phyloP scores from a whole-genome alignment of 805 yeast species.

The Starmerella sirachaensis region DNA sequence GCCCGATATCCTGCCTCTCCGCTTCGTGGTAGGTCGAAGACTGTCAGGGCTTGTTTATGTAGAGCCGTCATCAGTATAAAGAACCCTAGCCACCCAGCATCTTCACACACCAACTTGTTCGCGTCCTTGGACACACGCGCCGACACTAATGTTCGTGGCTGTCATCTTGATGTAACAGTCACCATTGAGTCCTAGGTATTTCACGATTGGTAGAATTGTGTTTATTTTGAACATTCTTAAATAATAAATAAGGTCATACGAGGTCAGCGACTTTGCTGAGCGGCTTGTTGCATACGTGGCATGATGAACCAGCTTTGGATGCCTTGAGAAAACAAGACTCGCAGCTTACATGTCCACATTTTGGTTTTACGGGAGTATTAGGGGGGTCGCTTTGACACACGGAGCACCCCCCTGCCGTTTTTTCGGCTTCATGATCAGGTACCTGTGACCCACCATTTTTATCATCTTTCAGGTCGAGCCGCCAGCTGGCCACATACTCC shows the following conservation, averaged over 20 bases:
- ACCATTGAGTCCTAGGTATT: too few relatives aligned
- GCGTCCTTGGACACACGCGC: too few relatives aligned
- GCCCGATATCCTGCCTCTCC: not conserved
- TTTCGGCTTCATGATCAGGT: constrained; percentile 2
- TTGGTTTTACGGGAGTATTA: constrained; percentile 1
- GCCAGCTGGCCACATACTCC: constrained; percentile 62
- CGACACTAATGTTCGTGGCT: too few relatives aligned
- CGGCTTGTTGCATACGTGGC: constrained; percentile 11
- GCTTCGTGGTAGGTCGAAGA: not conserved
- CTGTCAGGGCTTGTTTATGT: too few relatives aligned
- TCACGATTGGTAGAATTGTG: too few relatives aligned
- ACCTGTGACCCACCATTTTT: constrained; percentile 14
- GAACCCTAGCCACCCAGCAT: too few relatives aligned
- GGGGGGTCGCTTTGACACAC: constrained; percentile 4
- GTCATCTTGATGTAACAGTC: too few relatives aligned
- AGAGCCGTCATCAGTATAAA: too few relatives aligned
- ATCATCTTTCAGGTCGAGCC: constrained; percentile 63
- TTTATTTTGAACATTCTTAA: too few relatives aligned
- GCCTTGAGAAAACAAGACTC: constrained; percentile 6
- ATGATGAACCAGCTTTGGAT: constrained; percentile 1
- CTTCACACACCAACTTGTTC: too few relatives aligned
- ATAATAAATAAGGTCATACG: not conserved
- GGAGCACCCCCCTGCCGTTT: constrained; percentile 5
- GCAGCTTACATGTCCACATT: constrained; percentile 6
- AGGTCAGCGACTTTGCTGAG: constrained; percentile 2